Base-by-base conservation (phyloP, 2,329 filamentous ascomycete genomes). In the Aspergillus pseudoglaucus region DNA sequence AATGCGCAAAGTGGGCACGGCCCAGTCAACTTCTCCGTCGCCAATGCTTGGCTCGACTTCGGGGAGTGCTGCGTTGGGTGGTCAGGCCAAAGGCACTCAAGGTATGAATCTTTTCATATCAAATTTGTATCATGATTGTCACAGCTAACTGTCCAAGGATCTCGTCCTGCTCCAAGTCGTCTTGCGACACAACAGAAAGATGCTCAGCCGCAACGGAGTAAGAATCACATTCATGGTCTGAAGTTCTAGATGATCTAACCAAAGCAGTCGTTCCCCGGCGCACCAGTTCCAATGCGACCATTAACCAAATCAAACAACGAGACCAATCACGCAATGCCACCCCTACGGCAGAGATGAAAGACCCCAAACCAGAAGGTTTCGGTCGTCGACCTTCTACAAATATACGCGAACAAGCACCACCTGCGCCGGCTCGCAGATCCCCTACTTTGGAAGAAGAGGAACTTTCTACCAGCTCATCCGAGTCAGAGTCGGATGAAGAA, bases 1-100 rank as follows among this genome's bases (percentile, higher is more conserved):
- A 70, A 89, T 97, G 75, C 83, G 87, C 52, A 93, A 85, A 51
- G 71, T 74, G 7, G 68, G 64, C 35, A 67, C 61, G 27, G 66
- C 66, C 7, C 67, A 72, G 23, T 72, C 72, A 12, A 64, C 57
- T 23, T 66, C 70, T 6, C 61, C 71, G 3, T 72, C 70, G n/a
- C 71, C 72, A 6, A 65, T 57, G 8, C 68, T 69, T 3, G 67
- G 65, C 7, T 75, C 73, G 7, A 60, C 67, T 5, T 67, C 71
- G 9, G 71, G 66, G 8, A 75, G 72, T 45, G 55, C 58, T 20
- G 67, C 69, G 22, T 54, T 70, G 4, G 66, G 62, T 8, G 66
- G 60, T 18, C 64, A 70, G 35, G 60, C 65, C 54, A 69, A 59
- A 43, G 56, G 64, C 46, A 58, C 51, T 12, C 59, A 35, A 35